These are phyloP conservation scores for Rhizopogon salebrosus DNA, from an alignment of 768 basidiomycete species.

Conservation along the genomic window DNA sequence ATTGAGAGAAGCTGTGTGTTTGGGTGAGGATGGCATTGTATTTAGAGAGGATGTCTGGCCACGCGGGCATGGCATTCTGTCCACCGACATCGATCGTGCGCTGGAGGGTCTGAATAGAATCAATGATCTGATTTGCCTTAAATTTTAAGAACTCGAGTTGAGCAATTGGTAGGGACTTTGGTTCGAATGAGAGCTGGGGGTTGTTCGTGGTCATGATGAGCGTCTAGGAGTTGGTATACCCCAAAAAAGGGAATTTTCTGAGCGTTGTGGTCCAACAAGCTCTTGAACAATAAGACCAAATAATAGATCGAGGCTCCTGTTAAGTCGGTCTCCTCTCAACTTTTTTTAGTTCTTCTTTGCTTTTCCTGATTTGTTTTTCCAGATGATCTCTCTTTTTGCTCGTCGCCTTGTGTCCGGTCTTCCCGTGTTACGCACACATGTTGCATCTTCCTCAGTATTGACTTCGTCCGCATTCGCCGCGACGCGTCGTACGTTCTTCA, in stretches of 20 bases:
- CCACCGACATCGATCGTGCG: conserved; percentile 57
- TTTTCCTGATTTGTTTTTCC: background rate
- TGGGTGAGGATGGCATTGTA: conserved; percentile 83
- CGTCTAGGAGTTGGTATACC: background rate
- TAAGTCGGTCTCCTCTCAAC: background rate
- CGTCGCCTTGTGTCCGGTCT: background rate
- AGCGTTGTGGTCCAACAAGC: background rate
- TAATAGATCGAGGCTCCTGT: background rate
- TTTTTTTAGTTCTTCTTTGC: background rate
- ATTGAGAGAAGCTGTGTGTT: conserved; percentile 70
- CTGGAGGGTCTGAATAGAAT: conserved; percentile 64
- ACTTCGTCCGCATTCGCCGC: background rate
- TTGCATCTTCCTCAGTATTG: background rate
- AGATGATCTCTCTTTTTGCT: conserved; percentile 14
- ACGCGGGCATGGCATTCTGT: conserved; percentile 61
- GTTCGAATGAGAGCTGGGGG: conserved; percentile 19
- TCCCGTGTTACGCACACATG: background rate
- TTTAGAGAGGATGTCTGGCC: conserved; percentile 84
- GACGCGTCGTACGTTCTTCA: conserved; percentile 23
- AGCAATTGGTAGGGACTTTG: conserved; percentile 47
- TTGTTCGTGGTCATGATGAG: conserved; percentile 2
- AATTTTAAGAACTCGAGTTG: conserved; percentile 75
- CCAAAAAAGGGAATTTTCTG: background rate
- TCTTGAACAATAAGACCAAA: conserved; percentile 4
- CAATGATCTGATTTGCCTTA: conserved; percentile 75